A percentile compares a stretch with the other conserved stretches of the same genome.
Conservation (phyloP, 2,329 filamentous ascomycete genomes). For the Penicillium sp. region DNA sequence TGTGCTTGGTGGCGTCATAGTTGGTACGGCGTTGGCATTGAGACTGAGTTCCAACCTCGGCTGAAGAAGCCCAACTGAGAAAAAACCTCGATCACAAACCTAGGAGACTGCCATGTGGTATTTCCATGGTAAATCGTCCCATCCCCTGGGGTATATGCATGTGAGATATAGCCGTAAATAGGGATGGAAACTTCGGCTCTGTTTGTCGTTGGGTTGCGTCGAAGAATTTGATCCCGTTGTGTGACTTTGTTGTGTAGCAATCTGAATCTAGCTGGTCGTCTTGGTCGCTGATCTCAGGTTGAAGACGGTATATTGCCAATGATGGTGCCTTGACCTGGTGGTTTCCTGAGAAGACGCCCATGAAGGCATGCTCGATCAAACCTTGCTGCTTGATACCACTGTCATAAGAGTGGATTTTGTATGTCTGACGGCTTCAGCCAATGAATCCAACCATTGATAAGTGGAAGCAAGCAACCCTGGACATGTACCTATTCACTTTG, state of each 20-base stretch:
- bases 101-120: conserved; percentile 14
- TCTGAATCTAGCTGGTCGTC: neutral
- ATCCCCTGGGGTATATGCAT: neutral
- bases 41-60: neutral
- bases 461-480: neutral
- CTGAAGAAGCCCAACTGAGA: neutral
- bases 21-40: neutral
- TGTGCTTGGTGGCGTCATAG: neutral
- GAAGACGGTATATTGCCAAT: neutral
- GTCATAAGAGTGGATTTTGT: too few species aligned
- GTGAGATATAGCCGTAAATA: conserved; percentile 8
- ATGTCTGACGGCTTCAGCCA: too few species aligned
- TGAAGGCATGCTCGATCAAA: too few species aligned
- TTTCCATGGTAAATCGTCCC: neutral
- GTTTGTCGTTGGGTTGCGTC: conserved; percentile 1
- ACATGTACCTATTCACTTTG: neutral
- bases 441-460: too few species aligned
- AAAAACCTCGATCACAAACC: neutral
- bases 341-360: too few species aligned
- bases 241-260: conserved; percentile 3
- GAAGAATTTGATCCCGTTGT: neutral
- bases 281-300: neutral
- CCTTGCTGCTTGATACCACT: too few species aligned
- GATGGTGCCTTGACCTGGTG: neutral
- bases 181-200: conserved; percentile 8